Evolutionary conservation across 306 rosid genomes (phyloP), one percentile per base, ranked within the genome.

Genomic region (Lotus japonicus): DNA sequence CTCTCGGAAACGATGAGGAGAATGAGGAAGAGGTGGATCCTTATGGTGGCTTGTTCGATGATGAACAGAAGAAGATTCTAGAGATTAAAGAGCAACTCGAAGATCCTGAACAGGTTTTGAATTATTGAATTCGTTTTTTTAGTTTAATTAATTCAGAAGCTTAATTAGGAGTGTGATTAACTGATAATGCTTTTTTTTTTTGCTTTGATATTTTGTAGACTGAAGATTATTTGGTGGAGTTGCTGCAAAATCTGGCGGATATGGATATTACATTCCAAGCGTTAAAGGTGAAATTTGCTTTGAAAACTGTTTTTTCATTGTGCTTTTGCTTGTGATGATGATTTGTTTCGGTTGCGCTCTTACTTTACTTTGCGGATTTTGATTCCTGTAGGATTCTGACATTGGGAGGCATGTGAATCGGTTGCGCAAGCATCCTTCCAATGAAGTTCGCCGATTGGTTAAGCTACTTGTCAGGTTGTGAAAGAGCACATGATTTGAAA

Each of bases 251-350:
- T 79, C 90, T 95, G 1, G 97, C 90, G 2, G 96, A 95, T 66
- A 95, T 95, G 96, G 99, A 95, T 78, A 85, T 95, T 67, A 88
- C 99, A 78, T 91, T 90, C 75, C 97, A 90, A 84, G 97, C 88
- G 26, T 80, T 95, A 1, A 87, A 87, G 91, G 99, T 90, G 63
- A 66, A 12, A 28, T 41, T 7, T 11, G 9, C 21, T 23, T 14
- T 8, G n/a, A 2, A 2, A 50, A 62, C 16, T n/a, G 7, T 13
- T 28, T 21, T 33, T 58, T 33, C 31, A 18, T 6, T n/a, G 7
- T 15, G 11, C 18, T 4, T 54, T 17, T 45, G 0, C 16, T 3
- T 5, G 5, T 5, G 55, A 8, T 5, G 18, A 16, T 5, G 33
- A 1, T 21, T 72, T 17, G 16, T 14, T 14, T 1, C 3, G 11